These are phyloP conservation scores for Oenanthe sinensis DNA, from an alignment of 129 eudicot species.

Conservation along the genomic window DNA sequence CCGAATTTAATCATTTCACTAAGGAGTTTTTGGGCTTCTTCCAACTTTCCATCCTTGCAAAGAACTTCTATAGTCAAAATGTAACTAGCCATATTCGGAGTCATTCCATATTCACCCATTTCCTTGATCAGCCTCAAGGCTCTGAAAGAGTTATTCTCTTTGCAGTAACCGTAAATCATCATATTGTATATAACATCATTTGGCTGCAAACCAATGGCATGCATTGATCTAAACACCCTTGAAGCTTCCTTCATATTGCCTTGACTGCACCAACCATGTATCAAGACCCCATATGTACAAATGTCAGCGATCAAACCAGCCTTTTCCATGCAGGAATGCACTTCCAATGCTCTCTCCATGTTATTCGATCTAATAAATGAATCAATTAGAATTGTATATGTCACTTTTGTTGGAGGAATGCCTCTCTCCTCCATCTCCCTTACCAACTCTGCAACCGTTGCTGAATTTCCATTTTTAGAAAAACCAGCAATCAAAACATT, in stretches of 20 bases:
- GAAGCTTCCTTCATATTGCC: constrained; percentile 57
- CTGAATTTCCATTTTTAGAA: constrained; percentile 29
- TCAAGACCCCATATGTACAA: constrained; percentile 37
- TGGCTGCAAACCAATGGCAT: constrained; percentile 25
- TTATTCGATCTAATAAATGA: constrained; percentile 27
- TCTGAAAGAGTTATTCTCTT: constrained; percentile 43
- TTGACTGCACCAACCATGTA: constrained; percentile 45
- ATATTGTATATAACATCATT: constrained; percentile 44
- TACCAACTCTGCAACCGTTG: constrained; percentile 22
- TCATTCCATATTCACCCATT: constrained; percentile 38
- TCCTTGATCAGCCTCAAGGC: constrained; percentile 42
- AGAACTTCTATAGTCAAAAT: constrained; percentile 33
- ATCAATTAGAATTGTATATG: constrained; percentile 47
- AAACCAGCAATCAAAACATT: constrained; percentile 37
- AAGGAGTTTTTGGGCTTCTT: constrained; percentile 31
- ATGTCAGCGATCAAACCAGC: constrained; percentile 26
- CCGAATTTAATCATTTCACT: constrained; percentile 34
- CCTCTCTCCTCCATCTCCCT: constrained; percentile 54
- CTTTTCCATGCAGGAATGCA: constrained; percentile 30
- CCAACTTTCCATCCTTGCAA: constrained; percentile 37
- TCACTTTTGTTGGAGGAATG: constrained; percentile 33
- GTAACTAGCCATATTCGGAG: constrained; percentile 41
- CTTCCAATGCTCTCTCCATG: constrained; percentile 40
- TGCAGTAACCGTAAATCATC: constrained; percentile 47
- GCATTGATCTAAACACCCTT: constrained; percentile 34